A percentile compares a stretch with the other conserved stretches of the same genome.
These are phyloP conservation scores for Colletotrichum sp. DNA, from an alignment of 2,329 filamentous ascomycete species.

Conservation along the genomic window DNA sequence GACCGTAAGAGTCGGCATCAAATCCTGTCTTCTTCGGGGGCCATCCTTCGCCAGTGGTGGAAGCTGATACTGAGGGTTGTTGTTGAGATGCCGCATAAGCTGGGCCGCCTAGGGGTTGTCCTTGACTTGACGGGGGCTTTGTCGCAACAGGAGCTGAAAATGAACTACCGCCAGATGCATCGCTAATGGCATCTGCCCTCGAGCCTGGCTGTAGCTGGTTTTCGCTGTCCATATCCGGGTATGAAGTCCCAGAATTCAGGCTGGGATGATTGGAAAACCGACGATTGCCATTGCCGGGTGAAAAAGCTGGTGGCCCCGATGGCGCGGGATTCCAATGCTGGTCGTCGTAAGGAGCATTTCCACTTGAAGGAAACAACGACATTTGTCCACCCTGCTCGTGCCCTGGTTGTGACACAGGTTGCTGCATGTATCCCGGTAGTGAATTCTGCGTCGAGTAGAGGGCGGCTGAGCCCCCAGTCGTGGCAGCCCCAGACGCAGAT, in stretches of 20 bases:
- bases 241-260: background rate
- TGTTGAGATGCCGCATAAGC: background rate
- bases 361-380: background rate
- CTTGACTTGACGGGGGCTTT: background rate
- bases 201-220: background rate
- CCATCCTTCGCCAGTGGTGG: background rate
- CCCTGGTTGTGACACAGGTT: background rate
- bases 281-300: background rate
- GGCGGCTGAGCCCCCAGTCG: background rate
- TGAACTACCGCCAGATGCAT: background rate
- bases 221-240: background rate
- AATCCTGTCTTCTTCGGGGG: background rate
- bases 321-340: background rate
- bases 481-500: background rate
- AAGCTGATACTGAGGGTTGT: background rate
- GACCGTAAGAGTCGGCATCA: background rate
- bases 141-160: background rate
- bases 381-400: background rate
- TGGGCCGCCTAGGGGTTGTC: no score
- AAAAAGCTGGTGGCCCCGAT: background rate
- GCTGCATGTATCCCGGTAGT: background rate
- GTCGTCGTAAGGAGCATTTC: background rate
- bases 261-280: background rate
- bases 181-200: background rate
- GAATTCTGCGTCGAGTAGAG: background rate